Percentiles rank a stretch among this genome's conserved stretches.
phyloP scores from a whole-genome alignment of 2,329 filamentous ascomycete genomes.

The Diplodia seriata region DNA sequence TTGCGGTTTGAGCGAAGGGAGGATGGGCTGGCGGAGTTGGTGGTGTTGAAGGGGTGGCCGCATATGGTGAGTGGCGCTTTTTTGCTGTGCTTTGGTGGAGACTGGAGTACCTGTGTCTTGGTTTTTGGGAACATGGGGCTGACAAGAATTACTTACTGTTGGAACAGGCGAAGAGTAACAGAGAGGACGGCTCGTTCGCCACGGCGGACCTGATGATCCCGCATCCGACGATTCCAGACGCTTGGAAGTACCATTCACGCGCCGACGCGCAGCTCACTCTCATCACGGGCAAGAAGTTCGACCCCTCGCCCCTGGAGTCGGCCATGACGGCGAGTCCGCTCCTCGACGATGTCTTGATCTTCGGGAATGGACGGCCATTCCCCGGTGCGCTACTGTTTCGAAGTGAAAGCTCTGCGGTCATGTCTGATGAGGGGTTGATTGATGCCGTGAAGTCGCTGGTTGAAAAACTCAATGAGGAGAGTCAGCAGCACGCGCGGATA shows the following conservation, averaged over 20 bases:
- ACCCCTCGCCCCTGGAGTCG: slow-evolving; percentile 67
- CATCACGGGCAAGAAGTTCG: slow-evolving; percentile 72
- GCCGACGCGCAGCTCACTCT: slow-evolving; percentile 68
- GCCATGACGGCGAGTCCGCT: slow-evolving; percentile 56
- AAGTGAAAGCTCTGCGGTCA: slow-evolving; percentile 38
- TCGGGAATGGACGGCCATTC: slow-evolving; percentile 64
- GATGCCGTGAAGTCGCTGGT: slow-evolving; percentile 54
- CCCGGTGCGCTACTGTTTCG: slow-evolving; percentile 65
- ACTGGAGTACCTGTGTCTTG: too few relatives aligned
- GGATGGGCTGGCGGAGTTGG: slow-evolving; percentile 59
- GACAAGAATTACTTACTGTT: not conserved
- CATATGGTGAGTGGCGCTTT: slow-evolving; percentile 48
- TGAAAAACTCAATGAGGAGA: slow-evolving; percentile 56
- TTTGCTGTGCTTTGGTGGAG: too few relatives aligned
- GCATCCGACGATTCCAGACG: slow-evolving; percentile 59
- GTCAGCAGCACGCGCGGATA: slow-evolving; percentile 61
- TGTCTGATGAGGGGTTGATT: slow-evolving; percentile 50
- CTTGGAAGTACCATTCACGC: slow-evolving; percentile 69
- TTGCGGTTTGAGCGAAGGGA: slow-evolving; percentile 54
- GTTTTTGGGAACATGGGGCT: not conserved
- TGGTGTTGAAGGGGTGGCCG: slow-evolving; percentile 65
- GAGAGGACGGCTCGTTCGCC: slow-evolving; percentile 65
- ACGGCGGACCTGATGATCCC: slow-evolving; percentile 68
- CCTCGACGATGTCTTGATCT: slow-evolving; percentile 65
- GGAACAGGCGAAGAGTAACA: slow-evolving; percentile 60